These are phyloP conservation scores for Tuctoria greenei DNA, from an alignment of 176 grass and related monocot genomes.

Conservation along the genomic window DNA sequence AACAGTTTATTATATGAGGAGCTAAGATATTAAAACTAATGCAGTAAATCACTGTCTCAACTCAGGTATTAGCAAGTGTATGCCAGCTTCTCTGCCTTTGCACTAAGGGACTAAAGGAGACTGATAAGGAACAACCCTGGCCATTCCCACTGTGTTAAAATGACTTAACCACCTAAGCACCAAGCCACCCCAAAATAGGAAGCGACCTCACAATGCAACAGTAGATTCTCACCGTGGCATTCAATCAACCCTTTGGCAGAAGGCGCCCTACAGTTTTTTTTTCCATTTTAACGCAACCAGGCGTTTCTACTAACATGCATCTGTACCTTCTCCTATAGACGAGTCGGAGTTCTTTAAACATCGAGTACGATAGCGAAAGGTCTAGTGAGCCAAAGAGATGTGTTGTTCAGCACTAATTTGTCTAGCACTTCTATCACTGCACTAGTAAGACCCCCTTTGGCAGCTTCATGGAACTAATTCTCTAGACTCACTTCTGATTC, in stretches of 20 bases:
- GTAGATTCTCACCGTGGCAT: background rate
- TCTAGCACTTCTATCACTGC: background rate
- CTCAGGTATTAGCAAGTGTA: slow-evolving; percentile 6
- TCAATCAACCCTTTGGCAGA: background rate
- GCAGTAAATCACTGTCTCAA: background rate
- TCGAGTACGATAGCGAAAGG: background rate
- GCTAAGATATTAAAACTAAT: background rate
- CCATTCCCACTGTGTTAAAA: background rate
- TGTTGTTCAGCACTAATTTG: slow-evolving; percentile 9
- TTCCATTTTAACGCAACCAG: background rate
- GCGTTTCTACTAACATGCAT: background rate
- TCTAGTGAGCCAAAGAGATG: background rate
- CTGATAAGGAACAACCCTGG: background rate
- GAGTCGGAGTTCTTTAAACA: background rate
- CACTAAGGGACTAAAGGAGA: background rate
- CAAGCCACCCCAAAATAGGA: background rate
- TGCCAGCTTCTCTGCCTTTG: background rate
- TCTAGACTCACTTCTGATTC: too few species aligned
- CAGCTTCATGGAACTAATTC: too few species aligned
- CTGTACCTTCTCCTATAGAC: background rate
- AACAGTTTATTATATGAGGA: background rate
- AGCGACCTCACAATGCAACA: background rate
- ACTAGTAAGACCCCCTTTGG: too few species aligned
- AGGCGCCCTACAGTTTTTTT: background rate
- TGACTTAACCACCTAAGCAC: too few species aligned